These are phyloP conservation scores for Pseudogymnoascus sp. DNA, from an alignment of 2,329 filamentous ascomycete species.

Conservation along the genomic window DNA sequence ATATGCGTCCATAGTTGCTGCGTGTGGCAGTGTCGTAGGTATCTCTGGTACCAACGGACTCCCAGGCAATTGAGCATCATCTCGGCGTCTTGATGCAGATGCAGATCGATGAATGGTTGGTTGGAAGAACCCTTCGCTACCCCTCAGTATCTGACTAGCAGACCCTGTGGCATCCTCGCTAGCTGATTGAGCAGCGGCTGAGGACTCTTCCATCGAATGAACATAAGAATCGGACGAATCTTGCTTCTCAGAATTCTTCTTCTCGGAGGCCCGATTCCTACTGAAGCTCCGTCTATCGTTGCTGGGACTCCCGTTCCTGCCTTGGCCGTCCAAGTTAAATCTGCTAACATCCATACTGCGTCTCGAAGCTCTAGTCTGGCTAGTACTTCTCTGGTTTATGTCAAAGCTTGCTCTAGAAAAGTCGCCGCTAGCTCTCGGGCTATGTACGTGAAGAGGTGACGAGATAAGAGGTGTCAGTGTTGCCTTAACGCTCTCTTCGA, in stretches of 20 bases:
- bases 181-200: constrained; percentile 60
- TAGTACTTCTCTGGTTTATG: constrained; percentile 44
- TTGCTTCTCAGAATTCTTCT: constrained; percentile 45
- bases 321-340: constrained; percentile 33
- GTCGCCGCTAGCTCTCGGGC: constrained; percentile 50
- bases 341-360: constrained; percentile 47
- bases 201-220: constrained; percentile 67
- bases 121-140: constrained; percentile 81
- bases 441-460: constrained; percentile 26
- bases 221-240: constrained; percentile 69
- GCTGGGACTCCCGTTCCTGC: constrained; percentile 56
- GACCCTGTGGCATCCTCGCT: constrained; percentile 70
- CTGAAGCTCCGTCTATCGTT: constrained; percentile 46
- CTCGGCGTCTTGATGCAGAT: constrained; percentile 20
- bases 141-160: constrained; percentile 81
- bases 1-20: constrained; percentile 20
- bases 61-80: constrained; percentile 17
- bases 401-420: constrained; percentile 48
- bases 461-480: constrained; percentile 47
- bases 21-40: constrained; percentile 14
- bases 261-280: constrained; percentile 42
- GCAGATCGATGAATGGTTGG: constrained; percentile 57
- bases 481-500: constrained; percentile 53
- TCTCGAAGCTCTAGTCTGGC: constrained; percentile 32
- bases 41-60: constrained; percentile 19